Evolutionary conservation across 148 eudicot genomes (phyloP).

Genomic region (Vaccinium myrtillus): DNA sequence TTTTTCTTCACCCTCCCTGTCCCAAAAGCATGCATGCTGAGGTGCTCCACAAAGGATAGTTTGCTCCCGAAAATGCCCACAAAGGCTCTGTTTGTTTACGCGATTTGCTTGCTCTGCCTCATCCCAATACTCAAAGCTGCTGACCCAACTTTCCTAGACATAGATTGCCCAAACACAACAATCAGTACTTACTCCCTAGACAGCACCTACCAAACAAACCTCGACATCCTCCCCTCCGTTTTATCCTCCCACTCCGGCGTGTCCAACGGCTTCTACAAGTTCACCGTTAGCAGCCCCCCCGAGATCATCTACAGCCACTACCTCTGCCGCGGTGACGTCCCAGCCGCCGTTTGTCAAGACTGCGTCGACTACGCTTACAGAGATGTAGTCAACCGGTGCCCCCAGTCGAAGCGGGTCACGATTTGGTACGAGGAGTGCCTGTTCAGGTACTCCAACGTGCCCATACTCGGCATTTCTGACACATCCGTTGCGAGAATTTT

Average conservation of each 20-base stretch:
- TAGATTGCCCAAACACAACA: background rate
- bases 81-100: too few relatives aligned
- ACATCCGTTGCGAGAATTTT: too few relatives aligned
- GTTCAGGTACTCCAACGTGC: slow-evolving; percentile 24
- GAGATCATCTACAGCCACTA: slow-evolving; percentile 26
- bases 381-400: background rate
- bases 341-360: slow-evolving; percentile 11
- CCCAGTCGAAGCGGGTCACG: slow-evolving; percentile 7
- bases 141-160: background rate
- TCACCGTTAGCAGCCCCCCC: background rate
- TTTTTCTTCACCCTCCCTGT: background rate
- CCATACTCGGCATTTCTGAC: slow-evolving; percentile 16
- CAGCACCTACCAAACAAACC: slow-evolving; percentile 10
- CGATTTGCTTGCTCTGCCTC: too few relatives aligned
- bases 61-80: background rate
- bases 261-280: background rate
- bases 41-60: background rate
- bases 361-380: slow-evolving; percentile 21
- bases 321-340: slow-evolving; percentile 29
- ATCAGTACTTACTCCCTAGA: background rate
- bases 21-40: background rate
- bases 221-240: slow-evolving; percentile 9
- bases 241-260: background rate
- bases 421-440: slow-evolving; percentile 21
- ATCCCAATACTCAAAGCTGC: too few relatives aligned